A percentile compares a stretch with the other conserved stretches of the same genome.
Conservation (phyloP, 805 yeast genomes). For the Scheffersomyces amazonensis region DNA sequence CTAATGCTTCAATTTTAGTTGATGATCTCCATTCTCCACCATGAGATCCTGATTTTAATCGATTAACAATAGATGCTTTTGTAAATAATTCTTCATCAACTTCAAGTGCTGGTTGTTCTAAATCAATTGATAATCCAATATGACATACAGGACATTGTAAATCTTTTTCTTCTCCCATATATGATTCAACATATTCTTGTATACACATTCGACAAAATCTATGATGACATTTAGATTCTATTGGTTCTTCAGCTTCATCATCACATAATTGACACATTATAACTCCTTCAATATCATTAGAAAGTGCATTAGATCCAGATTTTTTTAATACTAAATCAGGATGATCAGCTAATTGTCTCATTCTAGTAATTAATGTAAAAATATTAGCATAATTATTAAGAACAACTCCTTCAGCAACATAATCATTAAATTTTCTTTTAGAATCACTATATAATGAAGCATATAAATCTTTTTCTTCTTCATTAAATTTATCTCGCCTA, state of each 20-base stretch:
- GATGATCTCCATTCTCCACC: slow-evolving; percentile 88
- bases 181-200: slow-evolving; percentile 84
- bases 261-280: slow-evolving; percentile 89
- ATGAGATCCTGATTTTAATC: slow-evolving; percentile 71
- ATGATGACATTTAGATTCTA: slow-evolving; percentile 92
- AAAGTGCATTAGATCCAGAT: slow-evolving; percentile 39
- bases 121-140: slow-evolving; percentile 85
- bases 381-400: slow-evolving; percentile 95
- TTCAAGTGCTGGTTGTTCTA: slow-evolving; percentile 81
- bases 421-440: slow-evolving; percentile 83
- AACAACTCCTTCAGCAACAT: slow-evolving; percentile 95
- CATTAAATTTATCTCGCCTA: slow-evolving; percentile 83
- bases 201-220: slow-evolving; percentile 91
- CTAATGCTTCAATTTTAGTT: slow-evolving; percentile 93
- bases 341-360: slow-evolving; percentile 98
- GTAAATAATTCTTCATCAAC: slow-evolving; percentile 59
- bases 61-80: slow-evolving; percentile 73
- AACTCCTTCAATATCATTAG: slow-evolving; percentile 49
- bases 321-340: slow-evolving; percentile 90
- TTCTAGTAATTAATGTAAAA: slow-evolving; percentile 90
- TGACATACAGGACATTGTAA: slow-evolving; percentile 96
- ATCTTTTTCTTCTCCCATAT: slow-evolving; percentile 54
- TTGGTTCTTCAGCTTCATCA: slow-evolving; percentile 98
- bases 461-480: slow-evolving; percentile 92
- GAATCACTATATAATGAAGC: slow-evolving; percentile 84